Percentiles rank a stretch among this genome's conserved stretches.
Evolutionary conservation across 805 yeast genomes (phyloP).

Genomic region (Groenewaldozyma tartarivorans): DNA sequence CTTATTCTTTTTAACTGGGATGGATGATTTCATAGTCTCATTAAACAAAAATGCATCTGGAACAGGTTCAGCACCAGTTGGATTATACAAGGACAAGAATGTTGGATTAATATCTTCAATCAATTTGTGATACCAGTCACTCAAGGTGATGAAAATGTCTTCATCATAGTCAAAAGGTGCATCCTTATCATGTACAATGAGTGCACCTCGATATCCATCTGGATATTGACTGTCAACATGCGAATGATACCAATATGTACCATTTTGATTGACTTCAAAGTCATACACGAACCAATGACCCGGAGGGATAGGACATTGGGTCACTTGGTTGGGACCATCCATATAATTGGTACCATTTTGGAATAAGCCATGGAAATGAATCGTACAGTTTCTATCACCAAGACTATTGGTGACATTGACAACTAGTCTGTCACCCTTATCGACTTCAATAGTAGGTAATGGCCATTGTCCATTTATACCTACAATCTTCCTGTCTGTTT

Average conservation of each 20-base stretch:
- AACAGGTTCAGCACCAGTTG: slow-evolving; percentile 96
- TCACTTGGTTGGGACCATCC: slow-evolving; percentile 85
- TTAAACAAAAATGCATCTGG: slow-evolving; percentile 74
- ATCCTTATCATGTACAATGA: slow-evolving; percentile 60
- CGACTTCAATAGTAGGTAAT: slow-evolving; percentile 66
- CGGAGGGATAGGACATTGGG: slow-evolving; percentile 83
- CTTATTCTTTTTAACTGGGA: slow-evolving; percentile 60
- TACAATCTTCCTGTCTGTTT: slow-evolving; percentile 37
- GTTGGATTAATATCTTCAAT: slow-evolving; percentile 30
- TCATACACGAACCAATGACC: slow-evolving; percentile 67
- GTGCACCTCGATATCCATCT: slow-evolving; percentile 56
- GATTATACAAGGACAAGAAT: slow-evolving; percentile 67
- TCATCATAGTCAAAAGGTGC: slow-evolving; percentile 58
- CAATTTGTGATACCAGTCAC: slow-evolving; percentile 78
- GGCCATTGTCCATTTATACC: slow-evolving; percentile 67
- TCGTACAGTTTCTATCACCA: slow-evolving; percentile 51
- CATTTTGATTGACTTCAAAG: slow-evolving; percentile 78
- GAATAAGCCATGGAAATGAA: slow-evolving; percentile 92
- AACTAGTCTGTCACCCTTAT: slow-evolving; percentile 67
- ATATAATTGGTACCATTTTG: slow-evolving; percentile 60
- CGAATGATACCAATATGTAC: slow-evolving; percentile 96
- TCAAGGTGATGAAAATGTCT: slow-evolving; percentile 55
- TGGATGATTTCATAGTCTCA: slow-evolving; percentile 48
- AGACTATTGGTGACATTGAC: slow-evolving; percentile 69
- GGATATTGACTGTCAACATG: slow-evolving; percentile 82